These are phyloP conservation scores for Corylus heterophylla DNA, from an alignment of 306 rosid genomes.

Conservation along the genomic window DNA sequence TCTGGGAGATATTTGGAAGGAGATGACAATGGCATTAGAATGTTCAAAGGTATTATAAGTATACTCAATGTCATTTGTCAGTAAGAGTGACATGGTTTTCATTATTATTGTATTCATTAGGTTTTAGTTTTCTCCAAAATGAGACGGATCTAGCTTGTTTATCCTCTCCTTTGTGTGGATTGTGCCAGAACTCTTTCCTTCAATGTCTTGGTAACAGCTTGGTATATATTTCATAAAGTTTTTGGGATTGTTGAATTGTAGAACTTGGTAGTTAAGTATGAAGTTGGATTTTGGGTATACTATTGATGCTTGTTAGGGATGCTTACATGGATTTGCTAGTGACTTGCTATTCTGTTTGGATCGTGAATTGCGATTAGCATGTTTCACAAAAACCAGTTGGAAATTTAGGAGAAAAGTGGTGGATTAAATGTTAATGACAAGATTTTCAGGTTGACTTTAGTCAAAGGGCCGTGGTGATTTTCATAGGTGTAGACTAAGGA, in stretches of 20 bases:
- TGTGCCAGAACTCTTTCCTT: background rate
- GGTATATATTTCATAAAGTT: background rate
- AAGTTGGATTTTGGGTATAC: background rate
- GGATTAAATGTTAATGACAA: background rate
- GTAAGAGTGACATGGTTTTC: background rate
- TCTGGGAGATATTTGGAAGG: constrained; percentile 79
- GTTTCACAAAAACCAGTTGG: background rate
- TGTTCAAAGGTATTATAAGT: constrained; percentile 60
- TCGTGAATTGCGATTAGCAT: background rate
- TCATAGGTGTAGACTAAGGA: background rate
- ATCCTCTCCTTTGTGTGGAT: constrained; percentile 6
- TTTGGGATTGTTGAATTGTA: background rate
- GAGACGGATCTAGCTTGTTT: constrained; percentile 13
- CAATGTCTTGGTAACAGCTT: background rate
- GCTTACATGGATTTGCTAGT: background rate
- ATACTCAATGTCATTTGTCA: background rate
- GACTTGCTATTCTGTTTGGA: background rate
- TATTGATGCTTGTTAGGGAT: background rate
- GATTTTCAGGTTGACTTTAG: background rate
- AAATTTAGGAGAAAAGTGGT: background rate
- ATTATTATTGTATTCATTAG: background rate
- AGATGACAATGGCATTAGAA: constrained; percentile 80
- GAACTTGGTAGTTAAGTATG: background rate
- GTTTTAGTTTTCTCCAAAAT: background rate
- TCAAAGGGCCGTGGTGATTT: background rate